phyloP scores from a whole-genome alignment of 257 asterid species.

The Solanum neorickii region DNA sequence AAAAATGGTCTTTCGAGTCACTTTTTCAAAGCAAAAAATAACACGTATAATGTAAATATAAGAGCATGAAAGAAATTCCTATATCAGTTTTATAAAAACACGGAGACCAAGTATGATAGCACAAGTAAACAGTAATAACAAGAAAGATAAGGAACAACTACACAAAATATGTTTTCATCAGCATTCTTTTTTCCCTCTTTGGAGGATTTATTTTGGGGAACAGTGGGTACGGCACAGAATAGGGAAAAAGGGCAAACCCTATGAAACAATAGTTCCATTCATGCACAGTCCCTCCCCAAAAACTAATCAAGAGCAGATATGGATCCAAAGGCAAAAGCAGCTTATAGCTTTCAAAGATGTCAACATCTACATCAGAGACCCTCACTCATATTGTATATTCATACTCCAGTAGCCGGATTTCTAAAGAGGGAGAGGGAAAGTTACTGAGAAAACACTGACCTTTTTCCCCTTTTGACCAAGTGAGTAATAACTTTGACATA shows the following conservation, averaged over 20 bases:
- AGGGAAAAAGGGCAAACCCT: neutral
- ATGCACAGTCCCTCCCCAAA: neutral
- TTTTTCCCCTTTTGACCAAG: neutral
- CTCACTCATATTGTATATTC: neutral
- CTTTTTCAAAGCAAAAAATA: neutral
- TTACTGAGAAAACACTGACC: neutral
- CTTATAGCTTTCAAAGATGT: neutral
- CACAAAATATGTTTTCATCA: neutral
- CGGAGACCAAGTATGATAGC: neutral
- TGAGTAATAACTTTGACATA: neutral
- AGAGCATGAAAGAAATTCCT: neutral
- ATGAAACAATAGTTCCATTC: neutral
- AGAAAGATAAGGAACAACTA: neutral
- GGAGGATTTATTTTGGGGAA: neutral
- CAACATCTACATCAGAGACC: neutral
- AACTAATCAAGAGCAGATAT: neutral
- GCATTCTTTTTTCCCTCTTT: neutral
- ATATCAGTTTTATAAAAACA: neutral
- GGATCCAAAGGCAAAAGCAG: neutral
- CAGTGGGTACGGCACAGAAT: neutral
- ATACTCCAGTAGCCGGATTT: neutral
- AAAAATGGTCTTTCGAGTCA: neutral
- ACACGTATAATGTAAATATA: neutral
- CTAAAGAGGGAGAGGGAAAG: neutral
- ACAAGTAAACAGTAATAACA: neutral